phyloP scores from a whole-genome alignment of 1,284 basidiomycete species.

The Malassezia yamatoensis region DNA sequence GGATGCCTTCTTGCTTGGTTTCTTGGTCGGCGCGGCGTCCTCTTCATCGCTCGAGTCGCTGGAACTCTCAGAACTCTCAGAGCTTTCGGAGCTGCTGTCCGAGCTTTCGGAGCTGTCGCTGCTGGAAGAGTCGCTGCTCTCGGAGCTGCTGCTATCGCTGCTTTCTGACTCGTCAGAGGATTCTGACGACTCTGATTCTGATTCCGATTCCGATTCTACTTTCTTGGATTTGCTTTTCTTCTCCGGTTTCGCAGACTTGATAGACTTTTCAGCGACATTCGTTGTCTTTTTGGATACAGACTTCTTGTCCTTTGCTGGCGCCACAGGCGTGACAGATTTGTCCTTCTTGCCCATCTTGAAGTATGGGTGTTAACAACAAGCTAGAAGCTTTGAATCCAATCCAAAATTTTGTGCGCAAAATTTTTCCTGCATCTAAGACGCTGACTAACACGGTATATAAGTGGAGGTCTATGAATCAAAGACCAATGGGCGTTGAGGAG shows the following conservation, averaged over 20 bases:
- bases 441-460: conserved; percentile 11
- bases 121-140: conserved; percentile 1
- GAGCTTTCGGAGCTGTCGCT: not conserved
- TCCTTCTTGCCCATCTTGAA: conserved; percentile 18
- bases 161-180: not conserved
- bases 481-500: conserved; percentile 26
- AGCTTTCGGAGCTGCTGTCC: conserved; percentile 10
- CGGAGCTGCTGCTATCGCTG: conserved; percentile 2
- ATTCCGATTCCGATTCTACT: conserved; percentile 10
- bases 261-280: conserved; percentile 2
- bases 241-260: conserved; percentile 3
- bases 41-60: conserved; percentile 17
- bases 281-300: conserved; percentile 8
- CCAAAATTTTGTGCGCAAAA: conserved; percentile 2
- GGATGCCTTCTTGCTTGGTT: conserved; percentile 9
- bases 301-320: not conserved
- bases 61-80: conserved; percentile 9
- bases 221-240: conserved; percentile 8
- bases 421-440: conserved; percentile 7
- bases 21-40: conserved; percentile 13
- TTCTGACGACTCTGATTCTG: not conserved
- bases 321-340: conserved; percentile 8
- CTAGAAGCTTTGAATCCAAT: too few species aligned
- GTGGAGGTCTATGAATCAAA: conserved; percentile 28
- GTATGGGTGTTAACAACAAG: too few species aligned